Base-by-base conservation (phyloP, 345 rosid species). In the Garcia nutans region DNA sequence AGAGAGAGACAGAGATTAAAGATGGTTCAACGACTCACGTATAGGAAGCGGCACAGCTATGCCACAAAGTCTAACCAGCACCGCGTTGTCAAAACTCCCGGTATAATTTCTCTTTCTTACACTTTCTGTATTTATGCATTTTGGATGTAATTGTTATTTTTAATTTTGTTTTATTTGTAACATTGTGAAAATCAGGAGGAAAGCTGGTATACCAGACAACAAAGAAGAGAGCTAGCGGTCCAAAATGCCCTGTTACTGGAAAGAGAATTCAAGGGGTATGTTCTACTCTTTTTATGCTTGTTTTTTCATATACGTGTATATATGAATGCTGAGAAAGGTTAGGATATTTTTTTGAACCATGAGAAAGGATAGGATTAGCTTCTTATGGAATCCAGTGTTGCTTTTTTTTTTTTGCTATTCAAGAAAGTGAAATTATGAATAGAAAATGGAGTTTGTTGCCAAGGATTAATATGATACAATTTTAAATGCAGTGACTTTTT, bases 1-100 rank as follows among this genome's bases (percentile, higher is more conserved):
- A 60, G 78, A 77, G 60, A 10, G 68, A 23, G 49, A 7, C 37
- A 47, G 33, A 70, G 63, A 41, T 17, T 3, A 1, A 55, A 31
- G 6, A 94, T 94, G 97, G 98, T 92, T 76, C 98, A 94, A 89
- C 89, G 98, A 64, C 91, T 94, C 1, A 92, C 94, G 0, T 94
- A 92, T 77, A 87, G 98, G 68, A 83, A 85, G 62, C 88, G 98
- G 60, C 98, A 94, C 85, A 92, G 97, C 85, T 94, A 94, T 70
- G 98, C 98, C 84, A 94, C 97, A 65, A 94, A 87, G 59, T 94
- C 98, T 5, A 94, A 93, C 85, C 97, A 93, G 88, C 96, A 93
- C 81, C 82, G 96, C 68, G 82, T 92, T 76, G 93, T 93, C 85
- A 94, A 92, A 85, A 93, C 97, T 37, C 98, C 98, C 5, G 98